Evolutionary conservation across 1,284 basidiomycete species (phyloP).

Genomic region (Cutaneotrichosporon cavernicola): DNA sequence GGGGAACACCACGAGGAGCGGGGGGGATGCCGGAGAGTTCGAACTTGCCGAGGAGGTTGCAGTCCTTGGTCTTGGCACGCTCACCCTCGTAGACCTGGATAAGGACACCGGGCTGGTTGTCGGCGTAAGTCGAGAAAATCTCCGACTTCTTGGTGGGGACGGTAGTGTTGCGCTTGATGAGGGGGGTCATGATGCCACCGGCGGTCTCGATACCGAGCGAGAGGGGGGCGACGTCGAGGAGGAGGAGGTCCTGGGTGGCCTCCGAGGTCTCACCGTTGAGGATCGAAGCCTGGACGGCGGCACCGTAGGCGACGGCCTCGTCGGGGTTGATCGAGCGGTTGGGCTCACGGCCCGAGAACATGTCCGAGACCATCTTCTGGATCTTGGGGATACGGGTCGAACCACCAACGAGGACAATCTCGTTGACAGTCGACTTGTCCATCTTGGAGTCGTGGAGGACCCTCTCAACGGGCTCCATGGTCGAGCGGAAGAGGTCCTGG

Average conservation of each 20-base stretch:
- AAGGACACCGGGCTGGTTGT: conserved; percentile 98
- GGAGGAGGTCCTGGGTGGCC: conserved; percentile 73
- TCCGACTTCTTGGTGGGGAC: conserved; percentile 97
- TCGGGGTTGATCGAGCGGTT: conserved; percentile 96
- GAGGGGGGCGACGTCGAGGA: conserved; percentile 89
- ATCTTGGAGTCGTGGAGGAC: conserved; percentile 98
- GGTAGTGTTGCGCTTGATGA: conserved; percentile 88
- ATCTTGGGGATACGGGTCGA: conserved; percentile 99
- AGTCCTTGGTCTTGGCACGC: conserved; percentile 98
- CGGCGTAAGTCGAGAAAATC: conserved; percentile 98
- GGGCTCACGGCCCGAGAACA: conserved; percentile 97
- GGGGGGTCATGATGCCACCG: conserved; percentile 96
- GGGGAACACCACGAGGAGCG: conserved; percentile 96
- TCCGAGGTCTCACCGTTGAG: conserved; percentile 68
- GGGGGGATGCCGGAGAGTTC: conserved; percentile 97
- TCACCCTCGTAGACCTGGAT: conserved; percentile 99
- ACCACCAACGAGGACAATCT: conserved; percentile 79
- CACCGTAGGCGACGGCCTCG: conserved; percentile 93
- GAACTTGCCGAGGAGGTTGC: conserved; percentile 98
- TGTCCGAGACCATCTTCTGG: conserved; percentile 94
- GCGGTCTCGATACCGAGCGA: conserved; percentile 80
- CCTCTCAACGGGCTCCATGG: conserved; percentile 97
- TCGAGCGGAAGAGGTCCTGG: conserved; percentile 94
- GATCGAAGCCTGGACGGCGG: conserved; percentile 96
- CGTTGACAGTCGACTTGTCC: conserved; percentile 77